These are phyloP conservation scores for Knoxdaviesia proteae DNA, from an alignment of 2,329 filamentous ascomycete species.

Conservation along the genomic window DNA sequence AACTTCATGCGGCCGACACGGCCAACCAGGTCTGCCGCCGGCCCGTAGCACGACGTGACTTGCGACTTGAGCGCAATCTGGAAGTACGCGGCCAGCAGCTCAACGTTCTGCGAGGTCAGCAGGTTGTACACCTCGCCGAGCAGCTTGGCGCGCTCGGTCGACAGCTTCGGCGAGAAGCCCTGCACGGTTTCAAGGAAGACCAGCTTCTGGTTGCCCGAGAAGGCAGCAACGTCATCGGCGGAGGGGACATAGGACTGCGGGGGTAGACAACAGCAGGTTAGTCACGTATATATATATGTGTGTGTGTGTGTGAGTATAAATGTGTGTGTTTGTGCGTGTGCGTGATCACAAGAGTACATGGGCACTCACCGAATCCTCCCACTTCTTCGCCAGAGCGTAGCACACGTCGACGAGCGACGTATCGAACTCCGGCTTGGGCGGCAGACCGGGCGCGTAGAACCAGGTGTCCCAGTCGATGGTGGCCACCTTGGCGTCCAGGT, in stretches of 20 bases:
- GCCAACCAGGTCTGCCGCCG: slow-evolving; percentile 55
- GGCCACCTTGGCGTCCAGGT: slow-evolving; percentile 41
- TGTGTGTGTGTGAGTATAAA: not conserved
- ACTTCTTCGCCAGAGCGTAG: slow-evolving; percentile 63
- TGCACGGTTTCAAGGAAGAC: slow-evolving; percentile 76
- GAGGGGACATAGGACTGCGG: slow-evolving; percentile 39
- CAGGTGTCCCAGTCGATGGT: slow-evolving; percentile 75
- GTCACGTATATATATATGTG: not conserved
- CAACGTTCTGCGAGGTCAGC: slow-evolving; percentile 58
- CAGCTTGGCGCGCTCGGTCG: slow-evolving; percentile 40
- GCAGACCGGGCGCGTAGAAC: slow-evolving; percentile 76
- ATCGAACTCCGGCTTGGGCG: slow-evolving; percentile 79
- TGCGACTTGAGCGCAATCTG: slow-evolving; percentile 57
- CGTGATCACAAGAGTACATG: slow-evolving; percentile 7
- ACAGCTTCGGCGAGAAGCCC: slow-evolving; percentile 41
- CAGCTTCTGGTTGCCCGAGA: slow-evolving; percentile 73
- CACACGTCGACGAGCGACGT: slow-evolving; percentile 71
- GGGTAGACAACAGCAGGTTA: not conserved
- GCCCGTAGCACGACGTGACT: slow-evolving; percentile 46
- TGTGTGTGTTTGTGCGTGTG: slow-evolving; percentile 9
- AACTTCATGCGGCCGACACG: slow-evolving; percentile 93
- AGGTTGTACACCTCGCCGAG: slow-evolving; percentile 63
- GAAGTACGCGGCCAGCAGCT: slow-evolving; percentile 65
- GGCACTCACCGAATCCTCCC: slow-evolving; percentile 39
- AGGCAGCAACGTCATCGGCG: slow-evolving; percentile 46